These are phyloP conservation scores for Paracorniculantispora psalliotae DNA, from an alignment of 2,329 filamentous ascomycete genomes.

Conservation along the genomic window DNA sequence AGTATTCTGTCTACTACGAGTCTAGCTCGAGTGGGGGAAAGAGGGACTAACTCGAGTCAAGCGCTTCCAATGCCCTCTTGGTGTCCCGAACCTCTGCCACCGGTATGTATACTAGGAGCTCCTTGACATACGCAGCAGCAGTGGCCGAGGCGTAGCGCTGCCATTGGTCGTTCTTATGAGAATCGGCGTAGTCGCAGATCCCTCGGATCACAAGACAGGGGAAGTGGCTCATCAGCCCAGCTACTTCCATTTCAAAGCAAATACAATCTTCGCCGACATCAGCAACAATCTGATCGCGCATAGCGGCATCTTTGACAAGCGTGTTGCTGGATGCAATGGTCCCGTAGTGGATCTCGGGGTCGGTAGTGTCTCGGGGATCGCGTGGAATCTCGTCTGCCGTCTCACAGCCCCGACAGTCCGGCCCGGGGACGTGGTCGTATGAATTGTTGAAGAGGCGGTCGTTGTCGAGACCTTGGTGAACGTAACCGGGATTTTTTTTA, in stretches of 20 bases:
- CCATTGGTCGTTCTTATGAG: constrained; percentile 23
- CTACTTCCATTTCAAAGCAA: constrained; percentile 26
- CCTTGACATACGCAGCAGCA: constrained; percentile 21
- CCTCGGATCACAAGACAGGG: constrained; percentile 28
- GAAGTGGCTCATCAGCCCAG: constrained; percentile 17
- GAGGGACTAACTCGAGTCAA: too few relatives aligned
- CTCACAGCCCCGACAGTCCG: constrained; percentile 12
- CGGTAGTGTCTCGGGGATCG: background rate
- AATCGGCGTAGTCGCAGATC: constrained; percentile 29
- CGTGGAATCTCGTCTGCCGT: background rate
- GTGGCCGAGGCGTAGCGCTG: constrained; percentile 21
- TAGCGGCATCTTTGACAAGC: constrained; percentile 16
- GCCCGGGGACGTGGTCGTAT: constrained; percentile 8
- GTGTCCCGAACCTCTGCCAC: background rate
- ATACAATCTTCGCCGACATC: constrained; percentile 13
- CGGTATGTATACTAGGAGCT: background rate
- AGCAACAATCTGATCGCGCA: constrained; percentile 11
- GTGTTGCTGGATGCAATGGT: constrained; percentile 22
- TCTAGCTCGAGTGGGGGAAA: too few relatives aligned
- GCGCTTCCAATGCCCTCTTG: too few relatives aligned
- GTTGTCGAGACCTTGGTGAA: constrained; percentile 15
- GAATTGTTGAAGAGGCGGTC: constrained; percentile 15
- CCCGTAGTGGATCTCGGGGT: constrained; percentile 21
- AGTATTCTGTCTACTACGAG: too few relatives aligned
- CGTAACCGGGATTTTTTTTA: constrained; percentile 7